Base-by-base conservation (phyloP, 768 basidiomycete species). In the Suillus fuscotomentosus region DNA sequence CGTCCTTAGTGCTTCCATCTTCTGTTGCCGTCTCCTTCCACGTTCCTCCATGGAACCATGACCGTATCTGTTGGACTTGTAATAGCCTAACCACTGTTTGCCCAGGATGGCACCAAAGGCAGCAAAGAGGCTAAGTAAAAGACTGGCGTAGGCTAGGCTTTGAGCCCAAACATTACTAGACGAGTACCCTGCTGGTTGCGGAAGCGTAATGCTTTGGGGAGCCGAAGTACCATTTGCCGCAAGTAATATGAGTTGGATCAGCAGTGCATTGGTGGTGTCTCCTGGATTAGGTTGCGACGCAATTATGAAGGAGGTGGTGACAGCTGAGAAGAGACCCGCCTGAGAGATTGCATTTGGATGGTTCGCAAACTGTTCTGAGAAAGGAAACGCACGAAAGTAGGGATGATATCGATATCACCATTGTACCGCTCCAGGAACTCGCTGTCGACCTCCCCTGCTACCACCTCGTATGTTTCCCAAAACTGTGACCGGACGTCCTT, bases 261-360 rank as follows among this genome's bases (percentile, higher is more conserved):
- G 38, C 5, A 69, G 64, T 41, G 60, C 68, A 9, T 64, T 54
- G 20, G 68, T 69, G 20, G 64, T 63, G 22, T 62, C 65, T 45
- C 14, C 57, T 27, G 64, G 38, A 39, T 63, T 51, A 39, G 65
- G 60, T 47, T 69, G 60, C 38, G 69, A 45, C 15, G 50, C 50
- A 9, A 69, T 42, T 39, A 69, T 61, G 39, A 69, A 69, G 31
- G 68, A 54, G n/a, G 69, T 63, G 42, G 60, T 57, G 42, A 69
- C 69, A 36, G 66, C 68, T 8, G 68, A 69, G 43, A 69, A 69
- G 20, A 69, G 60, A 41, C 69, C 65, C 34, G 68, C 68, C 68
- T 69, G 38, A 7, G 27, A 47, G n/a, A 41, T 41, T 64, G 17
- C 24, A 59, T 31, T 42, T 11, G 6, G 27, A 59, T 59, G 4